These are phyloP conservation scores for Debaryomyces sp. DNA, from an alignment of 1,139 yeast species.

Conservation along the genomic window DNA sequence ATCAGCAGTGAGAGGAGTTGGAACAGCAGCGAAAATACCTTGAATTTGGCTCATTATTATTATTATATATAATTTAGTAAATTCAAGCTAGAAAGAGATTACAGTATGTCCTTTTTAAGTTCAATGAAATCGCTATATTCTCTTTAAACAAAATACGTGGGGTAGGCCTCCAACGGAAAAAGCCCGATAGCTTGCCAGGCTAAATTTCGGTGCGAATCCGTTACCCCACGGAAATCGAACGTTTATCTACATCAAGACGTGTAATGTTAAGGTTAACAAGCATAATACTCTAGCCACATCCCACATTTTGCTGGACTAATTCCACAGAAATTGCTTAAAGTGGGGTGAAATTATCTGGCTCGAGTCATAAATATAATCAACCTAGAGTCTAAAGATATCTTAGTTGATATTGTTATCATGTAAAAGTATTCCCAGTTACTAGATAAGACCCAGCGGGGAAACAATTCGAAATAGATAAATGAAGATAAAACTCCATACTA, in stretches of 20 bases:
- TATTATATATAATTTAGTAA: background rate
- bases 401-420: background rate
- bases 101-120: background rate
- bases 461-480: background rate
- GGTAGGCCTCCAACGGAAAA: too few species aligned
- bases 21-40: conserved; percentile 20
- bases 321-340: background rate
- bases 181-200: too few species aligned
- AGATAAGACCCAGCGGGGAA: conserved; percentile 6
- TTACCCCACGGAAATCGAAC: too few species aligned
- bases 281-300: background rate
- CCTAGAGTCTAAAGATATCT: background rate
- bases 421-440: background rate
- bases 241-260: background rate
- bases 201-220: too few species aligned
- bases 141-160: background rate
- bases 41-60: conserved; percentile 7
- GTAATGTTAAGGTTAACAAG: background rate
- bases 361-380: background rate
- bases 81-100: background rate
- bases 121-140: conserved; percentile 3
- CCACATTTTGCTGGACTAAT: background rate
- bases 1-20: conserved; percentile 17
- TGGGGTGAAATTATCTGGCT: background rate
- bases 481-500: background rate